Base-by-base conservation (phyloP, 1,284 basidiomycete genomes). In the Violaceomyces palustris region DNA sequence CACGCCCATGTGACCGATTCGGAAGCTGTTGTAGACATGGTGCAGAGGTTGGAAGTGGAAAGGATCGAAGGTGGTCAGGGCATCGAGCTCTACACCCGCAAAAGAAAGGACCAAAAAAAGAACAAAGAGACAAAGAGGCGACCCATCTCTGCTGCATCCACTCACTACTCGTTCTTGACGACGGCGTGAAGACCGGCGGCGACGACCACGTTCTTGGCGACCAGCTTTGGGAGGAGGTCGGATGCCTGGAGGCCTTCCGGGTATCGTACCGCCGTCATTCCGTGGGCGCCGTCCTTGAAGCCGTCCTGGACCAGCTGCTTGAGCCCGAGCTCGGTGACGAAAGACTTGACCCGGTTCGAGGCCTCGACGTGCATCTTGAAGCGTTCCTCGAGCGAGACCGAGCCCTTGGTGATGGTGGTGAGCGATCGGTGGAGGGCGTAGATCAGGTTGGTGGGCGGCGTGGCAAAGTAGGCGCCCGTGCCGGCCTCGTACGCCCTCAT, bases 181-280 rank as follows among this genome's bases (percentile, higher is more conserved):
- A 81, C 81, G 64, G 85, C 82, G 76, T 96, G 88, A 58, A 98
- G 76, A 21, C 93, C 93, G 35, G 86, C 91, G 26, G 93, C 90
- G 31, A 90, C 82, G 29, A 96, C 81, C 45, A 98, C 79, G 38
- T 83, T 84, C 62, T 80, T 82, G 66, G 81, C 78, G 22, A 77
- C 76, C 31, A 91, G 77, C 39, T 81, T 59, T 23, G 61, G 58
- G 43, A 60, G 49, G 37, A 63, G 48, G 26, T 65, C 58, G 22
- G 51, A 46, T 8, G 70, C 69, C 49, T 66, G 61, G 32, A 72
- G 12, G 28, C 70, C 70, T 25, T 51, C 22, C 10, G 70, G 70
- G 53, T 61, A 72, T 34, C 61, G 59, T 26, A 72, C 69, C 15
- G 70, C 70, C 10, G 70, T 72, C 70, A 72, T 72, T 34, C 67